Evolutionary conservation across 805 yeast genomes (phyloP).

Genomic region (Saccharomycopsis sp.): DNA sequence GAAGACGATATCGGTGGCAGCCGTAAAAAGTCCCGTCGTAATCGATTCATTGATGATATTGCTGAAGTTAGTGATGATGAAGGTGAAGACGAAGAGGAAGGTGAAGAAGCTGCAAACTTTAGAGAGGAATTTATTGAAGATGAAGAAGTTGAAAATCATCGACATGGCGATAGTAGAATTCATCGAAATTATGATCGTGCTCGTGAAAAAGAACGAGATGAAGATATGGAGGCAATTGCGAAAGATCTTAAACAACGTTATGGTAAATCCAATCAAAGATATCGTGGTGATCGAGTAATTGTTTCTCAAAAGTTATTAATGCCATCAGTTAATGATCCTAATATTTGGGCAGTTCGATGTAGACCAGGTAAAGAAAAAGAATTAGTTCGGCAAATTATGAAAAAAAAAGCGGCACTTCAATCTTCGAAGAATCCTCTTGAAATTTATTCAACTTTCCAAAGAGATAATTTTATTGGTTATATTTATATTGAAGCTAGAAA

Average conservation of each 20-base stretch:
- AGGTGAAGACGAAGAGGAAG: conserved; percentile 89
- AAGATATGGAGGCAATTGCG: conserved; percentile 91
- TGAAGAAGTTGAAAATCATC: conserved; percentile 34
- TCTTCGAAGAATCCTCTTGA: conserved; percentile 73
- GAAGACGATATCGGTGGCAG: conserved; percentile 47
- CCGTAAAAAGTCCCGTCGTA: conserved; percentile 45
- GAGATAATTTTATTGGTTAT: conserved; percentile 89
- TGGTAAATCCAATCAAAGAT: conserved; percentile 76
- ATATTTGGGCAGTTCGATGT: conserved; percentile 92
- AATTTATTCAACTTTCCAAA: conserved; percentile 83
- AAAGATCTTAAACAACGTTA: conserved; percentile 87
- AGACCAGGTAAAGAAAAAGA: conserved; percentile 92
- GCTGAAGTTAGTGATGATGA: conserved; percentile 99
- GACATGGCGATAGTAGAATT: conserved; percentile 59
- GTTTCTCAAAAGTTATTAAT: conserved; percentile 89
- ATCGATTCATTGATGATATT: conserved; percentile 94
- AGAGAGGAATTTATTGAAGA: conserved; percentile 77
- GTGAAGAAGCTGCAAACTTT: conserved; percentile 81
- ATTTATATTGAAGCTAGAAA: conserved; percentile 91
- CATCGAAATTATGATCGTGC: conserved; percentile 90
- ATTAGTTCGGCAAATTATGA: conserved; percentile 73
- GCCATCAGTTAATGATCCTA: conserved; percentile 95
- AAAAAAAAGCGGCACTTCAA: conserved; percentile 74
- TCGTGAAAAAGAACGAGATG: conserved; percentile 80
- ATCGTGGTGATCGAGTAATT: conserved; percentile 71